These are phyloP conservation scores for Phytopythium helicoides DNA, from an alignment of 352 stramenopile genomes.

Conservation along the genomic window DNA sequence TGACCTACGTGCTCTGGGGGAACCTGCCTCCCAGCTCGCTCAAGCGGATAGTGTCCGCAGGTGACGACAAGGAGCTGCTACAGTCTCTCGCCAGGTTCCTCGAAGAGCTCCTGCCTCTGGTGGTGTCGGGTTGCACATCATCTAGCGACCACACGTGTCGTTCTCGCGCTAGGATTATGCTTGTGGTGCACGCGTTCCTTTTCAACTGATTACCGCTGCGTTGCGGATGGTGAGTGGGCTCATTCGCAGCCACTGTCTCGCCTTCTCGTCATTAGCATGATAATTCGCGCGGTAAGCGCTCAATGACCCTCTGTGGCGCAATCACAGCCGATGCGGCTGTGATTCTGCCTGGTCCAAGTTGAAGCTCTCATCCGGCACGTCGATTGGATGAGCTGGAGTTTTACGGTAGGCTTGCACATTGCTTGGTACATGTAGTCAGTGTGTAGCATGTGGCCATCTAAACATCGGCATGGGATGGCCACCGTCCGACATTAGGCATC, in stretches of 20 bases:
- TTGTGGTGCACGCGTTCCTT: conserved; percentile 22
- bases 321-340: no score
- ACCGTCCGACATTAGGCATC: no score
- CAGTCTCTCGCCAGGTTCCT: conserved; percentile 16
- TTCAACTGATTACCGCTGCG: conserved; percentile 4
- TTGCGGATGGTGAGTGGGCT: no score
- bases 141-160: conserved; percentile 7
- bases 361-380: background rate
- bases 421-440: background rate
- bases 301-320: background rate
- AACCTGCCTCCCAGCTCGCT: conserved; percentile 2
- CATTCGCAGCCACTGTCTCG: background rate
- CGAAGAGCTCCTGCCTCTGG: conserved; percentile 7
- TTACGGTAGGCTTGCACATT: background rate
- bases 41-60: conserved; percentile 14
- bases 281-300: no score
- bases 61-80: conserved; percentile 3
- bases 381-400: background rate
- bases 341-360: no score
- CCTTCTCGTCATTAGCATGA: background rate
- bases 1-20: conserved; percentile 7
- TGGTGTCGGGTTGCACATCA: conserved; percentile 6
- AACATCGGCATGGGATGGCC: background rate
- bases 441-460: background rate
- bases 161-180: conserved; percentile 11